Evolutionary conservation across 495 filamentous ascomycete species (phyloP).

Genomic region (Hypoxylon subgilvum): DNA sequence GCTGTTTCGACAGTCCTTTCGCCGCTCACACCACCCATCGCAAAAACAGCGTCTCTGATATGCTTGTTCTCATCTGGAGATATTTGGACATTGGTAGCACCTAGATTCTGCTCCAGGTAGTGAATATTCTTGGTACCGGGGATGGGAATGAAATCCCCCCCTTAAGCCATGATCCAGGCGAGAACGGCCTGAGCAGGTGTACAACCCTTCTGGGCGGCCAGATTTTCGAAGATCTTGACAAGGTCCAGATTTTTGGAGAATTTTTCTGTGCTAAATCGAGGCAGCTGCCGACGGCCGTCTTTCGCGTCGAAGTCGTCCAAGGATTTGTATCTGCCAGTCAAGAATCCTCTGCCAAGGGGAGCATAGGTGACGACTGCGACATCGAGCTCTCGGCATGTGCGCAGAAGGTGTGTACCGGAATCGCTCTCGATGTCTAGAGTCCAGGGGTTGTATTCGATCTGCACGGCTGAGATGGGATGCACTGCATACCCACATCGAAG

Average conservation of each 20-base stretch:
- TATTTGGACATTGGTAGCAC: constrained; percentile 51
- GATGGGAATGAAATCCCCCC: constrained; percentile 57
- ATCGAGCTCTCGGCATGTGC: no score
- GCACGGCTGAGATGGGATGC: no score
- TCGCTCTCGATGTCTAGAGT: no score
- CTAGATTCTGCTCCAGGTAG: constrained; percentile 62
- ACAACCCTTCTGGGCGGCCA: constrained; percentile 54
- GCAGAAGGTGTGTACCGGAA: no score
- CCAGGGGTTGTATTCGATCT: no score
- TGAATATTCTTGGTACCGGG: constrained; percentile 62
- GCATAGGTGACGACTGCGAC: no score
- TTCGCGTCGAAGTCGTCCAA: constrained; percentile 45
- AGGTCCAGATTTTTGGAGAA: constrained; percentile 58
- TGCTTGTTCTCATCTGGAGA: constrained; percentile 11
- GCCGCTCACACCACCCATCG: no score
- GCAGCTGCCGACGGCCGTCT: constrained; percentile 46
- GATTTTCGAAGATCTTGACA: constrained; percentile 49
- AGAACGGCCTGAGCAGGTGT: constrained; percentile 57
- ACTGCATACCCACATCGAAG: no score
- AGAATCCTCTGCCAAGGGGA: no score
- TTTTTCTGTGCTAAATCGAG: constrained; percentile 58
- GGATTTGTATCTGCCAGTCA: constrained; percentile 41
- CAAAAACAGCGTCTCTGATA: not conserved
- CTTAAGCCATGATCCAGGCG: constrained; percentile 62
- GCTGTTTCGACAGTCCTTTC: no score